These are phyloP conservation scores for Cordyceps sp. DNA, from an alignment of 2,329 filamentous ascomycete genomes.

Conservation along the genomic window DNA sequence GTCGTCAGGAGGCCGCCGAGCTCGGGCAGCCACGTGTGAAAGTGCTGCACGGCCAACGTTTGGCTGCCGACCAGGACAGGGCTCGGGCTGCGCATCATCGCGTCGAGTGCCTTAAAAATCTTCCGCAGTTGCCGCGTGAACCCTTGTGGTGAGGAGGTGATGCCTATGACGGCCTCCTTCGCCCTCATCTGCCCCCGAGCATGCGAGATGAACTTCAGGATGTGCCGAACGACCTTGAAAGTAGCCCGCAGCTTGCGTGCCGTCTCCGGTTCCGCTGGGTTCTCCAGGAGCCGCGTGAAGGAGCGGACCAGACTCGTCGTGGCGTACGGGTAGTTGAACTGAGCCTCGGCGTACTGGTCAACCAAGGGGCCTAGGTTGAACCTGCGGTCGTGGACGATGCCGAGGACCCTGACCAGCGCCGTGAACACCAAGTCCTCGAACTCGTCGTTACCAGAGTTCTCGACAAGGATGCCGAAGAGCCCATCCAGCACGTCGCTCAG, in stretches of 20 bases:
- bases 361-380: conserved; percentile 86
- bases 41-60: conserved; percentile 87
- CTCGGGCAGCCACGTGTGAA: conserved; percentile 94
- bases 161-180: conserved; percentile 80
- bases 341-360: conserved; percentile 74
- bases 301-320: conserved; percentile 78
- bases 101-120: conserved; percentile 81
- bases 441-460: conserved; percentile 80
- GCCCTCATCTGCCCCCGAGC: conserved; percentile 70
- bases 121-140: conserved; percentile 73
- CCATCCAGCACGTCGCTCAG: conserved; percentile 78
- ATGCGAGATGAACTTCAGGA: conserved; percentile 89
- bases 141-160: conserved; percentile 52
- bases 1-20: conserved; percentile 58
- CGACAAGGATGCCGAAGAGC: conserved; percentile 79
- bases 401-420: conserved; percentile 73
- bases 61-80: conserved; percentile 85
- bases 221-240: conserved; percentile 85
- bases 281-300: conserved; percentile 67
- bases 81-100: conserved; percentile 74
- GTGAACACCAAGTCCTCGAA: conserved; percentile 89
- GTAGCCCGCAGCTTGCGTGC: conserved; percentile 76
- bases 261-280: conserved; percentile 66
- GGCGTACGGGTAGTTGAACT: conserved; percentile 87
- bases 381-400: conserved; percentile 84